Evolutionary conservation across 1,284 basidiomycete genomes (phyloP).

Genomic region (Pholiota adiposa): DNA sequence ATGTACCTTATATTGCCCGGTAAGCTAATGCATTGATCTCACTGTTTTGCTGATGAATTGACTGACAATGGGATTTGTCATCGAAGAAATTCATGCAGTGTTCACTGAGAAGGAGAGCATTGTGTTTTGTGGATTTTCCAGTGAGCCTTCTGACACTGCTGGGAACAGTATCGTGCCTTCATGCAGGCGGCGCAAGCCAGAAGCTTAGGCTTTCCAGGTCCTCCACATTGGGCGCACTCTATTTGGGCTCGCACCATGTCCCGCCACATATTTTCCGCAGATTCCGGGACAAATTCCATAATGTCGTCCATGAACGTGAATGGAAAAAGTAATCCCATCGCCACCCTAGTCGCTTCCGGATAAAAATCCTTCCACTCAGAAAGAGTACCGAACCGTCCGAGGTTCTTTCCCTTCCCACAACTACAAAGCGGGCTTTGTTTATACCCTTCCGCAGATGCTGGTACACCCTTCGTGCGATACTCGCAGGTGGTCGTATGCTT

Average conservation of each 20-base stretch:
- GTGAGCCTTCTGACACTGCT: slow-evolving; percentile 46
- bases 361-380: slow-evolving; percentile 37
- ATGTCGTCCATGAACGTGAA: slow-evolving; percentile 45
- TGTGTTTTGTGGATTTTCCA: slow-evolving; percentile 50
- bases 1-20: no score
- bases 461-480: slow-evolving; percentile 38
- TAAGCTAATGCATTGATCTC: no score
- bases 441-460: slow-evolving; percentile 31
- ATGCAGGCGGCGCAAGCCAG: slow-evolving; percentile 41
- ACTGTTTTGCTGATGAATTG: no score
- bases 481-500: slow-evolving; percentile 47
- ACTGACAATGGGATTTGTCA: no score
- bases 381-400: slow-evolving; percentile 32
- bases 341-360: slow-evolving; percentile 47
- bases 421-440: slow-evolving; percentile 45
- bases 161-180: slow-evolving; percentile 44
- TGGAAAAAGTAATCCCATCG: slow-evolving; percentile 51
- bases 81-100: no score
- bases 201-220: slow-evolving; percentile 32
- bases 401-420: slow-evolving; percentile 49
- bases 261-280: background rate
- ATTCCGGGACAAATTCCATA: background rate
- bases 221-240: slow-evolving; percentile 35
- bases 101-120: no score
- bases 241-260: background rate